A percentile compares a stretch with the other conserved stretches of the same genome.
phyloP scores from a whole-genome alignment of 179 eudicot genomes.

The Camellia oleifera region DNA sequence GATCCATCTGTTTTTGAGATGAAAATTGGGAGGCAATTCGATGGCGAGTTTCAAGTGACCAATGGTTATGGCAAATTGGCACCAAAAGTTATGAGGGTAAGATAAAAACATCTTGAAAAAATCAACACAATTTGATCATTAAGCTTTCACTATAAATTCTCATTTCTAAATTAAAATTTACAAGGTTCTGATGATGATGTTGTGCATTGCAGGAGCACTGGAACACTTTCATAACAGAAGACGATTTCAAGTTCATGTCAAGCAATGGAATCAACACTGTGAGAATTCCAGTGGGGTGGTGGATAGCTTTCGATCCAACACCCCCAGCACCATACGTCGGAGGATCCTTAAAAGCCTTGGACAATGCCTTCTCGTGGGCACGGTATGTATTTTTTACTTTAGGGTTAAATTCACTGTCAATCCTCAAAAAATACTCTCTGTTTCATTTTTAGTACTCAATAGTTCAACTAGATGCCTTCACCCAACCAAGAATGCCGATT shows the following conservation, averaged over 20 bases:
- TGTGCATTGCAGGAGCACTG: slow-evolving; percentile 55
- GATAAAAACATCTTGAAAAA: not conserved
- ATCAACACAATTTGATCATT: not conserved
- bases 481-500: too few species aligned
- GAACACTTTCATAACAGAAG: slow-evolving; percentile 65
- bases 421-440: too few species aligned
- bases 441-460: too few species aligned
- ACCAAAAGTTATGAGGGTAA: slow-evolving; percentile 59
- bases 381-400: slow-evolving; percentile 32
- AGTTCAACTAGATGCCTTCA: too few species aligned
- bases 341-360: slow-evolving; percentile 71
- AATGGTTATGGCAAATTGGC: slow-evolving; percentile 79
- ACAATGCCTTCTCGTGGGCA: slow-evolving; percentile 80
- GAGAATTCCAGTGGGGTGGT: slow-evolving; percentile 91
- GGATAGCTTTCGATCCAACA: slow-evolving; percentile 72
- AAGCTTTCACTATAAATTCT: not conserved
- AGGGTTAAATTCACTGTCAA: not conserved
- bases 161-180: too few species aligned
- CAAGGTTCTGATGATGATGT: not conserved
- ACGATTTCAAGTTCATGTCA: slow-evolving; percentile 71
- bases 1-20: slow-evolving; percentile 66
- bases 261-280: slow-evolving; percentile 62
- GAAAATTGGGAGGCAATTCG: slow-evolving; percentile 14
- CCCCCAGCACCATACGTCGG: slow-evolving; percentile 77
- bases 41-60: slow-evolving; percentile 75